Evolutionary conservation across 164 flowering plant genomes (phyloP).

Genomic region (Macadamia tetraphylla): DNA sequence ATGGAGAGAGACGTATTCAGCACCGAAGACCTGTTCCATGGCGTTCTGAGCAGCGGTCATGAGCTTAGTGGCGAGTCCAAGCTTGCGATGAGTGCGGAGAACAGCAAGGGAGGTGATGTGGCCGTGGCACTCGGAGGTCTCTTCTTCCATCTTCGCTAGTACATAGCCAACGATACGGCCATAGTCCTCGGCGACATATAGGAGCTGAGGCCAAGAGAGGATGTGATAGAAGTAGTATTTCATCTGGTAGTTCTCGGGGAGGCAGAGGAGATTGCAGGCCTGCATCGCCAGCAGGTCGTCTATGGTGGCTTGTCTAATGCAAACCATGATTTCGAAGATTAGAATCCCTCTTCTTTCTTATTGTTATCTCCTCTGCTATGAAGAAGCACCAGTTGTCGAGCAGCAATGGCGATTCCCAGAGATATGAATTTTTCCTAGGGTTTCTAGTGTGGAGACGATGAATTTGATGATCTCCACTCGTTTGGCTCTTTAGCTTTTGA

Average conservation of each 20-base stretch:
- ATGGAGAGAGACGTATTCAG: slow-evolving; percentile 86
- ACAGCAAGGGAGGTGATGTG: slow-evolving; percentile 97
- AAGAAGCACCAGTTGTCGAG: not conserved
- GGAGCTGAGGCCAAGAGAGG: slow-evolving; percentile 99
- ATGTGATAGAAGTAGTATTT: slow-evolving; percentile 90
- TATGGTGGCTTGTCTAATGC: slow-evolving; percentile 84
- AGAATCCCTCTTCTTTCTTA: slow-evolving; percentile 15
- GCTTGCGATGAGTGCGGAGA: slow-evolving; percentile 84
- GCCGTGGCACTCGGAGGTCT: slow-evolving; percentile 88
- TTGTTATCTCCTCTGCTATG: not conserved
- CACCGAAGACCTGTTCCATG: slow-evolving; percentile 82
- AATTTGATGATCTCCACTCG: no score
- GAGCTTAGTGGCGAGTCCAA: slow-evolving; percentile 93
- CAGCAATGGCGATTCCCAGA: no score
- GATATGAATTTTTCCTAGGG: no score
- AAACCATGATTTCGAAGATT: slow-evolving; percentile 52
- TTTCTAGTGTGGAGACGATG: no score
- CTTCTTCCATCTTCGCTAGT: slow-evolving; percentile 95
- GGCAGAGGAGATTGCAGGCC: slow-evolving; percentile 82
- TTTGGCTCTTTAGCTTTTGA: no score
- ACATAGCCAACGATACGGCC: slow-evolving; percentile 92
- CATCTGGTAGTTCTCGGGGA: slow-evolving; percentile 97
- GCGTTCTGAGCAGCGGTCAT: slow-evolving; percentile 98
- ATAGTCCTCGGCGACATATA: slow-evolving; percentile 96
- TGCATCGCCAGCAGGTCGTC: slow-evolving; percentile 92